Conservation (phyloP, 208 protist species). For the Lotmaria passim region DNA sequence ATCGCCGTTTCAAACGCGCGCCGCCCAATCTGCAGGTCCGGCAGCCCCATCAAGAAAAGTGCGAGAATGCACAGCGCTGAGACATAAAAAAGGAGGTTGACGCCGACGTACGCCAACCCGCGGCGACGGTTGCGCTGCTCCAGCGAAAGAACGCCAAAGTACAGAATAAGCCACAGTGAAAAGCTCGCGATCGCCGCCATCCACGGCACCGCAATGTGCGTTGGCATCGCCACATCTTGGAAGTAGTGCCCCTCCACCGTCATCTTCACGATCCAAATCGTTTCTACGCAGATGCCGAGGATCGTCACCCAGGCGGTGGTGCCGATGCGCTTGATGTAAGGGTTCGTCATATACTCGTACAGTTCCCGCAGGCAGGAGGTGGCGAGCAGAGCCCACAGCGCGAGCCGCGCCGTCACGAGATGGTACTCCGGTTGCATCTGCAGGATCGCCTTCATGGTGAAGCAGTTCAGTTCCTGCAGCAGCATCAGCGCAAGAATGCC, state of each 20-base stretch:
- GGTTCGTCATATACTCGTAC: slow-evolving; percentile 92
- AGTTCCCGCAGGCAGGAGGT: slow-evolving; percentile 91
- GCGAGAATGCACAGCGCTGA: slow-evolving; percentile 50
- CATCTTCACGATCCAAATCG: slow-evolving; percentile 76
- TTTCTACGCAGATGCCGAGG: slow-evolving; percentile 77
- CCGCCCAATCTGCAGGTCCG: slow-evolving; percentile 81
- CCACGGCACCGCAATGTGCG: slow-evolving; percentile 77
- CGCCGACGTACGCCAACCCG: slow-evolving; percentile 22
- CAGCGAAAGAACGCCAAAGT: slow-evolving; percentile 69
- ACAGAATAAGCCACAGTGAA: slow-evolving; percentile 68
- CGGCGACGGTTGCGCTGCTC: slow-evolving; percentile 41
- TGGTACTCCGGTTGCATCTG: slow-evolving; percentile 87
- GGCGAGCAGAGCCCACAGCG: slow-evolving; percentile 87
- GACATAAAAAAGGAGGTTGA: slow-evolving; percentile 75
- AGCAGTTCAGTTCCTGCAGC: slow-evolving; percentile 95
- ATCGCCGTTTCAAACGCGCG: slow-evolving; percentile 57
- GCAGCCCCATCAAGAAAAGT: slow-evolving; percentile 81
- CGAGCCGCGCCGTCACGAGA: slow-evolving; percentile 88
- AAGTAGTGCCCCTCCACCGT: slow-evolving; percentile 81
- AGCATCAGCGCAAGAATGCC: slow-evolving; percentile 82
- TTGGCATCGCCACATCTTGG: slow-evolving; percentile 58
- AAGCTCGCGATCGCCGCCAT: slow-evolving; percentile 57
- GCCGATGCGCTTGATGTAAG: slow-evolving; percentile 81
- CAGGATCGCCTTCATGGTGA: slow-evolving; percentile 97
- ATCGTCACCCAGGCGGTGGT: slow-evolving; percentile 90